Conservation (phyloP, 2,329 filamentous ascomycete genomes). For the Fusarium sp. region DNA sequence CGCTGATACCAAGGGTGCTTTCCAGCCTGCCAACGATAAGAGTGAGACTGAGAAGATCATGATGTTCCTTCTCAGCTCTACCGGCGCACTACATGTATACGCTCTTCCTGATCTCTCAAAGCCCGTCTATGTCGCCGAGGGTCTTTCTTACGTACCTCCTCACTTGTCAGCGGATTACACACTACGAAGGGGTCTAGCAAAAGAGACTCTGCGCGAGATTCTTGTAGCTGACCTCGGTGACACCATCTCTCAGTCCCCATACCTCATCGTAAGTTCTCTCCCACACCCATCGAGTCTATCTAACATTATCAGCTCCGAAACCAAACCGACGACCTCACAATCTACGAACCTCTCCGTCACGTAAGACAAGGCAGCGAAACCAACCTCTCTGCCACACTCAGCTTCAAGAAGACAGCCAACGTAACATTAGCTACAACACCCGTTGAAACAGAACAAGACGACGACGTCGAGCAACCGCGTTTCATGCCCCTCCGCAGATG, state of each 20-base stretch:
- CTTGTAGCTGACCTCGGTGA: constrained; percentile 89
- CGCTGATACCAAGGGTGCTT: constrained; percentile 69
- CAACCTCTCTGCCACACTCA: constrained; percentile 66
- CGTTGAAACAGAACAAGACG: constrained; percentile 62
- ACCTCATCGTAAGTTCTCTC: constrained; percentile 76
- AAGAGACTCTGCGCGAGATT: constrained; percentile 81
- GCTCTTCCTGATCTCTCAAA: constrained; percentile 77
- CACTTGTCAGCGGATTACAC: constrained; percentile 78
- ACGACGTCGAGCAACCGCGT: constrained; percentile 58
- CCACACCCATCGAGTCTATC: background rate
- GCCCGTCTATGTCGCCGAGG: constrained; percentile 79
- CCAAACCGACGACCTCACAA: constrained; percentile 80
- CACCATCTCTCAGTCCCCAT: constrained; percentile 73
- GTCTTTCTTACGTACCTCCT: constrained; percentile 80
- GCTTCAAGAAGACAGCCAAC: constrained; percentile 81
- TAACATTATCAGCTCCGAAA: constrained; percentile 72
- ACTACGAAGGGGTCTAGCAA: constrained; percentile 74
- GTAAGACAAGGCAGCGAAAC: constrained; percentile 51
- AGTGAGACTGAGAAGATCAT: constrained; percentile 64
- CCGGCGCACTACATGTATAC: constrained; percentile 83
- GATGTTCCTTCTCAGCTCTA: constrained; percentile 79
- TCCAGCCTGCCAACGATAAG: constrained; percentile 59
- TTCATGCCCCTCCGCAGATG: constrained; percentile 68
- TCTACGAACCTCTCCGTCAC: constrained; percentile 83
- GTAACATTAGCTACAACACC: constrained; percentile 70